Evolutionary conservation across 371 early-diverging fungal species (phyloP).

Genomic region (Zopfochytrium polystomum): DNA sequence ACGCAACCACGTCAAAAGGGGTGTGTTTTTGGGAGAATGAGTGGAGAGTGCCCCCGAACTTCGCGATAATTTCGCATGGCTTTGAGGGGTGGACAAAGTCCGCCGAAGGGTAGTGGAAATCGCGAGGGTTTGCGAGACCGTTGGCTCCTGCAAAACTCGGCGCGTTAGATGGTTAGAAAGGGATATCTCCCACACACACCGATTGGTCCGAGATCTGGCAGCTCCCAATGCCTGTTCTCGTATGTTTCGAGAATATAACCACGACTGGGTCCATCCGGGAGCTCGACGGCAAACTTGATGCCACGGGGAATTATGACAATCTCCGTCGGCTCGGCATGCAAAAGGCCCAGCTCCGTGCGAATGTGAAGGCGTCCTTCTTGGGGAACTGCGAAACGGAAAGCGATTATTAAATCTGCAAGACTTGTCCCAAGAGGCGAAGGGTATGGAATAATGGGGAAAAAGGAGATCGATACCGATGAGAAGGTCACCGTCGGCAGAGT

Average conservation of each 20-base stretch:
- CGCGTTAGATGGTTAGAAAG: too few relatives aligned
- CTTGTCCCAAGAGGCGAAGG: neutral
- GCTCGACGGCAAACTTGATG: slow-evolving; percentile 74
- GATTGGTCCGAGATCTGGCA: slow-evolving; percentile 94
- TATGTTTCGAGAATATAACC: slow-evolving; percentile 92
- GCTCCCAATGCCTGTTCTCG: slow-evolving; percentile 81
- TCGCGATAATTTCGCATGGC: slow-evolving; percentile 61
- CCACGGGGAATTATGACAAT: slow-evolving; percentile 81
- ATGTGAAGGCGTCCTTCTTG: slow-evolving; percentile 87
- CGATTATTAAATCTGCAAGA: slow-evolving; percentile 5
- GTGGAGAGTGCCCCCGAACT: slow-evolving; percentile 81
- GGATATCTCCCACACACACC: slow-evolving; percentile 45
- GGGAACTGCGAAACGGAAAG: slow-evolving; percentile 64
- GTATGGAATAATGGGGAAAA: neutral
- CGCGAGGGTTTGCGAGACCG: slow-evolving; percentile 92
- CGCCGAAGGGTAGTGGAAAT: slow-evolving; percentile 87
- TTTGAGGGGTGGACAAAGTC: slow-evolving; percentile 53
- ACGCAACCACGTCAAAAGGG: slow-evolving; percentile 95
- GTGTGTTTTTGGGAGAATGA: slow-evolving; percentile 65
- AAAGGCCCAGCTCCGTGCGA: slow-evolving; percentile 87
- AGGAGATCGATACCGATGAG: slow-evolving; percentile 65
- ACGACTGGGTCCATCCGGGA: slow-evolving; percentile 79
- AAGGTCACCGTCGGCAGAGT: slow-evolving; percentile 90
- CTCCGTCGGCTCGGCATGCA: slow-evolving; percentile 84
- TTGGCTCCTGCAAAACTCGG: slow-evolving; percentile 65